These are phyloP conservation scores for Solanum paucissectum DNA, from an alignment of 257 asterid species.

Conservation along the genomic window DNA sequence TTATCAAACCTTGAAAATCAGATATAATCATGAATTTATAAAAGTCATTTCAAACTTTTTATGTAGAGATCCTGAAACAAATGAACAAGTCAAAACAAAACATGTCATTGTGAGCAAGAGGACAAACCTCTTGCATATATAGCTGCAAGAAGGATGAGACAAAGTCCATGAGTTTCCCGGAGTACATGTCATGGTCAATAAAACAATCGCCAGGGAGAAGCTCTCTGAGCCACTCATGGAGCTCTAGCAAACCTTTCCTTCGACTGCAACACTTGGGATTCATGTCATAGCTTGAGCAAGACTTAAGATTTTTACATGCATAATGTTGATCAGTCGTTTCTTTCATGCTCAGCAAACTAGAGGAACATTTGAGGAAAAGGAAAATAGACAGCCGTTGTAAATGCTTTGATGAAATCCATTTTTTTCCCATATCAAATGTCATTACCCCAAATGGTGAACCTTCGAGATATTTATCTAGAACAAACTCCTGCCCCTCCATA, in stretches of 20 bases:
- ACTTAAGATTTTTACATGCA: constrained; percentile 9
- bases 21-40: not conserved
- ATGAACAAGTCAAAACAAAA: not conserved
- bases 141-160: constrained; percentile 62
- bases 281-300: constrained; percentile 11
- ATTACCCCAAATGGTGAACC: constrained; percentile 67
- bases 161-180: constrained; percentile 36
- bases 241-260: constrained; percentile 35
- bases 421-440: constrained; percentile 23
- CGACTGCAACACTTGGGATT: constrained; percentile 17
- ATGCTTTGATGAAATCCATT: constrained; percentile 29
- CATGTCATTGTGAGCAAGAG: constrained; percentile 4
- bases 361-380: constrained; percentile 61
- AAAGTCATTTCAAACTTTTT: not conserved
- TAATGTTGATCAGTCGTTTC: constrained; percentile 14
- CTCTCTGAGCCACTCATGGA: constrained; percentile 58
- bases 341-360: constrained; percentile 25
- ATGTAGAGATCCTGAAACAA: not conserved
- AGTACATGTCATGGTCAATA: constrained; percentile 25
- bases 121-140: constrained; percentile 75
- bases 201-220: constrained; percentile 39
- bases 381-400: constrained; percentile 61
- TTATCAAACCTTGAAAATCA: not conserved
- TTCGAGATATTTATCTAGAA: constrained; percentile 36
- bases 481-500: constrained; percentile 24